A percentile compares a stretch with the other conserved stretches of the same genome.
phyloP scores from a whole-genome alignment of 257 asterid genomes.

The Fraxinus quadrangulata region DNA sequence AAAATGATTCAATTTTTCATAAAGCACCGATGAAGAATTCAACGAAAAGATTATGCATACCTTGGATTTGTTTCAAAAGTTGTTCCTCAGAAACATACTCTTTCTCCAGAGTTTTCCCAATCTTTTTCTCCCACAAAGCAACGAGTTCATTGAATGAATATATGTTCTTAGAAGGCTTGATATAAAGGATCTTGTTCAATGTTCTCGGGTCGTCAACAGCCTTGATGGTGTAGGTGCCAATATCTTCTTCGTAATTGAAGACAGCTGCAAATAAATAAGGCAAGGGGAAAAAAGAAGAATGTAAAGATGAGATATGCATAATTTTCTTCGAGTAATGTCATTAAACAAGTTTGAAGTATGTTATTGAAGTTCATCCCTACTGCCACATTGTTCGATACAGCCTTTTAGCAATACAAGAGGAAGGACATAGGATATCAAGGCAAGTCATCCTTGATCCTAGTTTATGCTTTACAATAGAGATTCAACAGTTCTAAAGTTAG shows the following conservation, averaged over 20 bases:
- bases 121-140: conserved; percentile 77
- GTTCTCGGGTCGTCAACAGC: conserved; percentile 72
- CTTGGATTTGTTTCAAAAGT: conserved; percentile 50
- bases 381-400: background rate
- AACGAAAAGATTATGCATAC: conserved; percentile 19
- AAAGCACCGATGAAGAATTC: background rate
- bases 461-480: background rate
- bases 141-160: conserved; percentile 58
- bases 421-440: background rate
- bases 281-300: background rate
- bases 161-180: conserved; percentile 56
- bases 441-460: background rate
- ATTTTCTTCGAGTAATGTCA: background rate
- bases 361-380: background rate
- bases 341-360: background rate
- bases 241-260: conserved; percentile 61
- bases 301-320: too few relatives aligned
- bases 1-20: too few relatives aligned
- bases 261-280: conserved; percentile 41
- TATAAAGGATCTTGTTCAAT: conserved; percentile 59
- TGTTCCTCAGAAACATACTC: conserved; percentile 47
- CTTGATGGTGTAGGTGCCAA: conserved; percentile 56
- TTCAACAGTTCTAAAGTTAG: background rate
- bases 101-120: conserved; percentile 62
- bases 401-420: background rate